A percentile compares a stretch with the other conserved stretches of the same genome.
Conservation (phyloP, 768 basidiomycete genomes). For the Hygrophoropsis aurantiaca region DNA sequence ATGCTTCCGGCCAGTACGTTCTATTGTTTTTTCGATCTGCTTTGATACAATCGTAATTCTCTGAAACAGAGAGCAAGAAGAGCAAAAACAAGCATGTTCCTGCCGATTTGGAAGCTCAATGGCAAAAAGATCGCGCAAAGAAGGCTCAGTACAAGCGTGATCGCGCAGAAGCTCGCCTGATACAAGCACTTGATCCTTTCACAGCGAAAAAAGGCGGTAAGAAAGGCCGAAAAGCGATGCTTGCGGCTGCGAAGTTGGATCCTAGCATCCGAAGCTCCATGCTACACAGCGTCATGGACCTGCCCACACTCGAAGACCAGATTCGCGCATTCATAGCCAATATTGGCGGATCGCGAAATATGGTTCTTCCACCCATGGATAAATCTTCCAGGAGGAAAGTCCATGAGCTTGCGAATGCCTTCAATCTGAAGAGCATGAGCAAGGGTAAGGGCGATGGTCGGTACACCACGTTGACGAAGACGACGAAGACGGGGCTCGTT, state of each 20-base stretch:
- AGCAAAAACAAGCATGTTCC: slow-evolving; percentile 51
- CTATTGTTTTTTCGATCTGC: background rate
- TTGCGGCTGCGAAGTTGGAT: slow-evolving; percentile 52
- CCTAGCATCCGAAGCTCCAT: slow-evolving; percentile 31
- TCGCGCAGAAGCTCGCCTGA: slow-evolving; percentile 56
- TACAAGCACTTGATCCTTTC: slow-evolving; percentile 63
- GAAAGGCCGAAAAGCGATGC: slow-evolving; percentile 69
- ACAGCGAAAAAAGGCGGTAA: slow-evolving; percentile 61
- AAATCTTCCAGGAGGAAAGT: slow-evolving; percentile 69
- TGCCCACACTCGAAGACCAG: slow-evolving; percentile 65
- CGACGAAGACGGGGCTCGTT: slow-evolving; percentile 54
- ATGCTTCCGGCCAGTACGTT: slow-evolving; percentile 53
- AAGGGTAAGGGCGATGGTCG: slow-evolving; percentile 66
- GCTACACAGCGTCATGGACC: slow-evolving; percentile 56
- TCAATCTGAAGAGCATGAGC: slow-evolving; percentile 76
- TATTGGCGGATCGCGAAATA: slow-evolving; percentile 45
- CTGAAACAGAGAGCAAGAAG: slow-evolving; percentile 48
- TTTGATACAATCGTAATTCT: slow-evolving; percentile 1
- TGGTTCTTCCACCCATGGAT: slow-evolving; percentile 78
- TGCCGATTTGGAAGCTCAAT: slow-evolving; percentile 59
- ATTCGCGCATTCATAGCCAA: slow-evolving; percentile 70
- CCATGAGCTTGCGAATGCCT: slow-evolving; percentile 79
- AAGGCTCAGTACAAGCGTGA: slow-evolving; percentile 76
- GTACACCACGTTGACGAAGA: slow-evolving; percentile 79
- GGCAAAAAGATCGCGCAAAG: slow-evolving; percentile 79